Evolutionary conservation across 1,284 basidiomycete species (phyloP).

Genomic region (Agroathelia rolfsii): DNA sequence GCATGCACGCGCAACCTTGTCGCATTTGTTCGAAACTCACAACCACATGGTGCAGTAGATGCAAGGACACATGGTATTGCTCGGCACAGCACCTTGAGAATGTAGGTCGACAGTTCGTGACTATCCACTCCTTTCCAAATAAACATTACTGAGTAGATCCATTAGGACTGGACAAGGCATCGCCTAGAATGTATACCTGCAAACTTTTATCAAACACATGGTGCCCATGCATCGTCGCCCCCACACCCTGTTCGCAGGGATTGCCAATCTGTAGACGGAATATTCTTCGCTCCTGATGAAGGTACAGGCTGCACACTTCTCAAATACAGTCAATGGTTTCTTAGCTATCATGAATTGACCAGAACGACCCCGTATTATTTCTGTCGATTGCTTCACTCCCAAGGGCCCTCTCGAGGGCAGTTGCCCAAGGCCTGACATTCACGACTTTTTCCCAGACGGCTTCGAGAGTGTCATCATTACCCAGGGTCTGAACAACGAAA

Average conservation of each 20-base stretch:
- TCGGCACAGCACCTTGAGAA: slow-evolving; percentile 57
- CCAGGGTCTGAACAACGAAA: slow-evolving; percentile 69
- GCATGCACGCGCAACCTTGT: no score
- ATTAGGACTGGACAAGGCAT: slow-evolving; percentile 70
- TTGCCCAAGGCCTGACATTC: slow-evolving; percentile 59
- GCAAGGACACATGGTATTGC: slow-evolving; percentile 71
- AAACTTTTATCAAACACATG: slow-evolving; percentile 18
- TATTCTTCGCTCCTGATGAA: slow-evolving; percentile 66
- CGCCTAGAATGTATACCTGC: slow-evolving; percentile 55
- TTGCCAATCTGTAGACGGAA: slow-evolving; percentile 57
- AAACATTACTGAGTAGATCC: slow-evolving; percentile 5
- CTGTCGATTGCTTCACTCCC: slow-evolving; percentile 57
- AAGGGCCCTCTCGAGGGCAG: slow-evolving; percentile 56
- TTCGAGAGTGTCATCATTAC: slow-evolving; percentile 59
- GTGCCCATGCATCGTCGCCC: no score
- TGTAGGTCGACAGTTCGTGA: slow-evolving; percentile 42
- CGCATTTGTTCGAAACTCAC: slow-evolving; percentile 60
- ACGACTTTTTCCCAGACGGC: slow-evolving; percentile 47
- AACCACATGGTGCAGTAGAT: slow-evolving; percentile 75
- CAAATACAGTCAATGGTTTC: slow-evolving; percentile 7
- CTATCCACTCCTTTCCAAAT: no score
- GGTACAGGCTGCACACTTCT: slow-evolving; percentile 29
- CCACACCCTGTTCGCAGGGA: slow-evolving; percentile 55
- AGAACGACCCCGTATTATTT: slow-evolving; percentile 65
- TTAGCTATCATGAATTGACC: slow-evolving; percentile 10